Percentiles rank a stretch among this genome's conserved stretches.
Conservation (phyloP, 768 basidiomycete species). For the Aureoboletus auriporus region DNA sequence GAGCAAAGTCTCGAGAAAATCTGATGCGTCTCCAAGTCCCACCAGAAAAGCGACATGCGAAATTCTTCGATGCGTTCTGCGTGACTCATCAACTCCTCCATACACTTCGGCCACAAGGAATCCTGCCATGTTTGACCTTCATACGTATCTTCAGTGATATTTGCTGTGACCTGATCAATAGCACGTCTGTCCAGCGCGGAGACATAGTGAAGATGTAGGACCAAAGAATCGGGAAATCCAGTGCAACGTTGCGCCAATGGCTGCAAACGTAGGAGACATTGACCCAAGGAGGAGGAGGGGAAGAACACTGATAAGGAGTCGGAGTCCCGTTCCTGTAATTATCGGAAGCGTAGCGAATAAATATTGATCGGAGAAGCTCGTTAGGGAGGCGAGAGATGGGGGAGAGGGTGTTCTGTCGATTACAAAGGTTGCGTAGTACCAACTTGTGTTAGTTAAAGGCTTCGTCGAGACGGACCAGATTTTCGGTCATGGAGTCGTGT, state of each 20-base stretch:
- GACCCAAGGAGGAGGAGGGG: not conserved
- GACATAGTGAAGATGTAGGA: slow-evolving; percentile 25
- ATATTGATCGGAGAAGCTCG: slow-evolving; percentile 10
- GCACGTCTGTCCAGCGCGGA: slow-evolving; percentile 34
- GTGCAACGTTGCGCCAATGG: slow-evolving; percentile 42
- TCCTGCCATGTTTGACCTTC: not conserved
- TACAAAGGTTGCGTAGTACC: not conserved
- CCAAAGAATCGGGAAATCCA: slow-evolving; percentile 41
- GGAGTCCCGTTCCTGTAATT: no score
- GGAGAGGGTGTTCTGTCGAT: slow-evolving; percentile 3
- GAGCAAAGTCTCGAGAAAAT: no score
- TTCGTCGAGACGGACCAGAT: no score
- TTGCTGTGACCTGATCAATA: slow-evolving; percentile 40
- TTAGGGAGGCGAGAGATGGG: slow-evolving; percentile 9
- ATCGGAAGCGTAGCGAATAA: not conserved
- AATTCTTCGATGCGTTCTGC: not conserved
- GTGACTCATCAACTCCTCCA: not conserved
- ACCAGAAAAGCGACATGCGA: not conserved
- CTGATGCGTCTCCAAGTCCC: no score
- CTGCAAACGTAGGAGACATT: slow-evolving; percentile 9
- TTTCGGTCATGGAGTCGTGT: no score
- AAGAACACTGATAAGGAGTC: no score
- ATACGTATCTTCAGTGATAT: slow-evolving; percentile 17
- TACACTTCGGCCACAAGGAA: not conserved
- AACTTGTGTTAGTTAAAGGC: no score